Evolutionary conservation across 805 yeast genomes (phyloP).

Genomic region (Saccharomycopsis fermentans): DNA sequence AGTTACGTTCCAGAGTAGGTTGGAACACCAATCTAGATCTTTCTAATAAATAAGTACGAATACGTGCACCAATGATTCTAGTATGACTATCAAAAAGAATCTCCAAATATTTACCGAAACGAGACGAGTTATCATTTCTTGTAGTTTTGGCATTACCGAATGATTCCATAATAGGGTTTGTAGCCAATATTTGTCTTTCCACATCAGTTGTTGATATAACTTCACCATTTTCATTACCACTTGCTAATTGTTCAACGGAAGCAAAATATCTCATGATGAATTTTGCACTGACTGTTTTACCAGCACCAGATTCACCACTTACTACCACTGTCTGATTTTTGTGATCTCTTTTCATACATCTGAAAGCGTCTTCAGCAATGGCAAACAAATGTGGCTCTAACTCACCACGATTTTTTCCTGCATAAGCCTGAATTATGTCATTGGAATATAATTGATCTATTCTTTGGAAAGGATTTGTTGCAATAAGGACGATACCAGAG

Average conservation of each 20-base stretch:
- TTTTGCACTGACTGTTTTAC: constrained; percentile 94
- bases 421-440: constrained; percentile 89
- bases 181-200: constrained; percentile 89
- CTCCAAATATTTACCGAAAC: constrained; percentile 94
- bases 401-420: constrained; percentile 88
- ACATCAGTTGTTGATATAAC: constrained; percentile 71
- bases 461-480: constrained; percentile 90
- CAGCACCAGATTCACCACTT: constrained; percentile 97
- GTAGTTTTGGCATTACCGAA: constrained; percentile 98
- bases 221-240: constrained; percentile 26
- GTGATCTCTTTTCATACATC: constrained; percentile 81
- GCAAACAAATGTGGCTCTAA: constrained; percentile 95
- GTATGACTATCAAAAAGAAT: constrained; percentile 69
- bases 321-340: constrained; percentile 93
- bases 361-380: constrained; percentile 94
- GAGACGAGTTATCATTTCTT: constrained; percentile 93
- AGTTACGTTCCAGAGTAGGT: constrained; percentile 83
- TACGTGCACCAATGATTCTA: constrained; percentile 86
- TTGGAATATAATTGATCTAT: constrained; percentile 86
- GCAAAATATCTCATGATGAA: constrained; percentile 97
- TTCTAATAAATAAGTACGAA: constrained; percentile 85
- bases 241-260: constrained; percentile 55
- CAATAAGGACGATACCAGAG: constrained; percentile 93
- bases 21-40: constrained; percentile 92
- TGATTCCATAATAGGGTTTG: constrained; percentile 95